Conservation (phyloP, 2,329 filamentous ascomycete species). For the Talaromyces piceae region DNA sequence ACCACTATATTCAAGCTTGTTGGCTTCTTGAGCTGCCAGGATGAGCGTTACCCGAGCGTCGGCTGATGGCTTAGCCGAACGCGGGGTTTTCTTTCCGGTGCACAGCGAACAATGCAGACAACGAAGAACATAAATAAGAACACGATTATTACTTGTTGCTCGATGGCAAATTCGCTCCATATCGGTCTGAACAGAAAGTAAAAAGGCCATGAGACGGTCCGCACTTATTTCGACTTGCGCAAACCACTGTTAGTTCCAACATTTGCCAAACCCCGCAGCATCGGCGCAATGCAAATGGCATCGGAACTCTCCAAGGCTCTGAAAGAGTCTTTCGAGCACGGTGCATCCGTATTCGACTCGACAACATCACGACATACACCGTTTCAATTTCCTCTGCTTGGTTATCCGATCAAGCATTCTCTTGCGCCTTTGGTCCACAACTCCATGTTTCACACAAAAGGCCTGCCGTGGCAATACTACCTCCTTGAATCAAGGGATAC, state of each 20-base stretch:
- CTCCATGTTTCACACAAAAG: constrained; percentile 4
- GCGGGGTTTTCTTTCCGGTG: neutral
- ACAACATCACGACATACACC: neutral
- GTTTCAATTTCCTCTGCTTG: constrained; percentile 8
- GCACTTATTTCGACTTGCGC: neutral
- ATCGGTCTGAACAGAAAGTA: no score
- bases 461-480: constrained; percentile 11
- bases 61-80: neutral
- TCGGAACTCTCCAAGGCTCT: constrained; percentile 8
- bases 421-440: constrained; percentile 10
- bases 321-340: constrained; percentile 7
- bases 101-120: neutral
- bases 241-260: neutral
- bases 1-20: no score
- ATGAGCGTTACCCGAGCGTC: neutral
- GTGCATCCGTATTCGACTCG: constrained; percentile 1
- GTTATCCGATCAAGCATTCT: constrained; percentile 10
- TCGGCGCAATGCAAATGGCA: neutral
- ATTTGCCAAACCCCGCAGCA: neutral
- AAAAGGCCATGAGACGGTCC: no score
- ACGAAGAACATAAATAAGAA: neutral
- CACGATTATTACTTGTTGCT: no score
- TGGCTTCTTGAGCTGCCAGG: no score
- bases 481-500: constrained; percentile 11
- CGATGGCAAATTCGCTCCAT: no score